phyloP scores from a whole-genome alignment of 352 stramenopile genomes.

The Saprolegnia parasitica region DNA sequence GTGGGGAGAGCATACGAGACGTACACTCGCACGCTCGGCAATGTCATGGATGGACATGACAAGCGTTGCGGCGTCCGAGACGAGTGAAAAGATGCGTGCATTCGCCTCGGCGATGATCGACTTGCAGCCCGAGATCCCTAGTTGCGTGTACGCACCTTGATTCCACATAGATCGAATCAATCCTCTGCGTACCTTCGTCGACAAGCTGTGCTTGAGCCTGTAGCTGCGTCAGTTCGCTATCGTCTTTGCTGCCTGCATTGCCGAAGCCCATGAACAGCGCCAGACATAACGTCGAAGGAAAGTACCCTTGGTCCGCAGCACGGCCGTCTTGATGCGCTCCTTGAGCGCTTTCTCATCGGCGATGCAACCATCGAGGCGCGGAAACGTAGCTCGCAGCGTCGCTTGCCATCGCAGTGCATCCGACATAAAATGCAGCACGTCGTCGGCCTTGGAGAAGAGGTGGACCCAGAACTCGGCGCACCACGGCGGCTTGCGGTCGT shows the following conservation, averaged over 20 bases:
- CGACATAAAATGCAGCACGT: constrained; percentile 78
- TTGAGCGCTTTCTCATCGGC: constrained; percentile 48
- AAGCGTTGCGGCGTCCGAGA: constrained; percentile 4
- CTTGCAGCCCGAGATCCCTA: constrained; percentile 24
- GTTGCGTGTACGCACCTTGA: not conserved
- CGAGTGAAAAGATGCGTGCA: constrained; percentile 4
- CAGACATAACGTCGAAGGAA: not conserved
- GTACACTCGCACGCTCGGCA: constrained; percentile 2
- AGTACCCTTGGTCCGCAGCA: not conserved
- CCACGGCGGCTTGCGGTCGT: constrained; percentile 58
- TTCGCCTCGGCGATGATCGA: constrained; percentile 18
- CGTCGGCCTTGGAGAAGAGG: constrained; percentile 80
- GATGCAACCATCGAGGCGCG: constrained; percentile 46
- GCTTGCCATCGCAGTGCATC: constrained; percentile 34
- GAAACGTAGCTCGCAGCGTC: not conserved
- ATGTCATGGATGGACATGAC: constrained; percentile 2
- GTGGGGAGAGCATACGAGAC: not conserved
- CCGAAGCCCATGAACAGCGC: not conserved
- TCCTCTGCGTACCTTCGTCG: constrained; percentile 6
- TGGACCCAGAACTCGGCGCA: constrained; percentile 65
- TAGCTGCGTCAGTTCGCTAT: not conserved
- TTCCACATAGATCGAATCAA: no score
- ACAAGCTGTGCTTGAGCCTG: constrained; percentile 4
- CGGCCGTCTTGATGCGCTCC: constrained; percentile 37
- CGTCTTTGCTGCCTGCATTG: not conserved